Evolutionary conservation across 164 flowering plant species (phyloP), one percentile per base, ranked within the genome.

Genomic region (Nelumbo lutea): DNA sequence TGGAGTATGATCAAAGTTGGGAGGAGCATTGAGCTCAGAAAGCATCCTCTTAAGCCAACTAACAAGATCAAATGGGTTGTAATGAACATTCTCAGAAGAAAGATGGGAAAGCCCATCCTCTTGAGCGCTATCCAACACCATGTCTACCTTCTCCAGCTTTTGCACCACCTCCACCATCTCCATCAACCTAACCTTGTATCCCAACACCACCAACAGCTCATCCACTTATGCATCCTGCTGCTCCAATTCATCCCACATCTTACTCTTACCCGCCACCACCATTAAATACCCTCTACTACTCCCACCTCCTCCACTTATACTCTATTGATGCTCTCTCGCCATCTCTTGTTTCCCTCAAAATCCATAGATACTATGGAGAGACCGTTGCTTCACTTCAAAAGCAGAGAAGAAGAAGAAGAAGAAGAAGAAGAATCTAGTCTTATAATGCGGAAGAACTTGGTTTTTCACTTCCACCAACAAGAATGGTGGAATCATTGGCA

Each of bases 81-180:
- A 89, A 66, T 90, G 97, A 52, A 87, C 85, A 14, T 90, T 82
- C 2, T 89, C 97, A 11, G 84, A 77, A 2, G 83, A 65, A 1
- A 90, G 80, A 13, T 85, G 86, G 4, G 89, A 77, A 14, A 85
- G 51, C 2, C 81, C 87, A 51, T 88, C 90, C 53, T 83, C 87
- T 5, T 78, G 80, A 62, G 81, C 80, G 9, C 67, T 65, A 0
- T 80, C 86, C 82, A 93, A 80, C 3, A 73, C 92, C 85, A 80
- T 80, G 71, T 93, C 98, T 3, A 93, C 75, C 81, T 86, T 90
- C 74, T 93, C 89, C 6, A 93, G 81, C 76, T 87, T 89, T 65
- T 79, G 86, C 4, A 93, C 98, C 0, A 93, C 90, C 3, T 87
- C 90, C 1, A 86, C 90, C 98, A 93, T 90, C 59, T 89, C 96